phyloP scores from a whole-genome alignment of 306 rosid genomes.

The Cajanus cajan region DNA sequence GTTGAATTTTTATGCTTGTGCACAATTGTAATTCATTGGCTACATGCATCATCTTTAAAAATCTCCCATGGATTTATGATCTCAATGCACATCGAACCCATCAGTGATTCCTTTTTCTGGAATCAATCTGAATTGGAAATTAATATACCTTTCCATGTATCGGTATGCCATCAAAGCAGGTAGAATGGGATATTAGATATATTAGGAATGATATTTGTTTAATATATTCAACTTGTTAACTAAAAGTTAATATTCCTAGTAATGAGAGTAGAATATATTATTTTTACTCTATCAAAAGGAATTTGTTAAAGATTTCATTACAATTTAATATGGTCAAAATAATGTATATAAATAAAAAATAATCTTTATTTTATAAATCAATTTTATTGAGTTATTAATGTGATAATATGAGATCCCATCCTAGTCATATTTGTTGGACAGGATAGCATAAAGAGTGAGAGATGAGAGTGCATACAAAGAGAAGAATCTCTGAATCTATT shows the following conservation, averaged over 20 bases:
- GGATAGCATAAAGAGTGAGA: background rate
- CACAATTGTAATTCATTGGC: background rate
- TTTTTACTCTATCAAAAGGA: background rate
- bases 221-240: background rate
- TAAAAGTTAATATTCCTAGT: background rate
- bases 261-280: background rate
- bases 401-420: no score
- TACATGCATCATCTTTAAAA: background rate
- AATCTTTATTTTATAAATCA: no score
- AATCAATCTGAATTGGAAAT: no score
- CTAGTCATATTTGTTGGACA: no score
- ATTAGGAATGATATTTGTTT: background rate
- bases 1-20: background rate
- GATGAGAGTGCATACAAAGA: background rate
- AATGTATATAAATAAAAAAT: no score
- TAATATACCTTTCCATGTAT: background rate
- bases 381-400: no score
- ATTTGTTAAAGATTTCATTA: no score
- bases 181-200: background rate
- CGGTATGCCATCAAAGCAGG: background rate
- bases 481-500: background rate
- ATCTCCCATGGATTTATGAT: background rate
- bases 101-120: no score
- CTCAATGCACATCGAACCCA: no score
- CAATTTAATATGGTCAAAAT: no score